phyloP scores from a whole-genome alignment of 2,329 filamentous ascomycete genomes.

The Tolypocladium cylindrosporum region DNA sequence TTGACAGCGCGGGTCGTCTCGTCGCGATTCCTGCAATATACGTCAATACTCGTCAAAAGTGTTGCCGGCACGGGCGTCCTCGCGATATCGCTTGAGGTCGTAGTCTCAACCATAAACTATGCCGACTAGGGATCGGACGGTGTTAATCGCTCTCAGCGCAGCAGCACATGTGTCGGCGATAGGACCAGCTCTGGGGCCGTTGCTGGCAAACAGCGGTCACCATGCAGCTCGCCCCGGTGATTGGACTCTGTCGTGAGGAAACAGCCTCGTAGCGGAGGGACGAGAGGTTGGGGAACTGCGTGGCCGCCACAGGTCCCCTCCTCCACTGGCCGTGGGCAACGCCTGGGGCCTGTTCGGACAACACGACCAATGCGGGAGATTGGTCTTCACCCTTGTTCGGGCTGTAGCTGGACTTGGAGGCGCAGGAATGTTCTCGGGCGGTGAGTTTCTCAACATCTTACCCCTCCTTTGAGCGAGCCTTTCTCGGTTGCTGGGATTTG shows the following conservation, averaged over 20 bases:
- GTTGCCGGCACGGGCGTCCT: neutral
- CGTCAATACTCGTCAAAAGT: constrained; percentile 5
- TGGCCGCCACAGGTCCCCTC: neutral
- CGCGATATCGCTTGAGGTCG: too few relatives aligned
- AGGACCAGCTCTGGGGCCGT: neutral
- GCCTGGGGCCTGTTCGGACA: too few relatives aligned
- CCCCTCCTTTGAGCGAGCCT: too few relatives aligned
- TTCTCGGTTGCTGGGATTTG: too few relatives aligned
- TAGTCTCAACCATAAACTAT: too few relatives aligned
- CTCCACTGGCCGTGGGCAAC: neutral
- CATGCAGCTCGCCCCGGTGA: neutral
- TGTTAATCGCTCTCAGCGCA: too few relatives aligned
- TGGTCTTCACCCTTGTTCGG: too few relatives aligned
- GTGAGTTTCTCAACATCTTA: too few relatives aligned
- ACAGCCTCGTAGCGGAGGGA: neutral
- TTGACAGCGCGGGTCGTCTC: constrained; percentile 14
- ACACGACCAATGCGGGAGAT: too few relatives aligned
- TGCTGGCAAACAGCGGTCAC: constrained; percentile 1
- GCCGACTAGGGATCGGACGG: too few relatives aligned
- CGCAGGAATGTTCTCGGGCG: too few relatives aligned
- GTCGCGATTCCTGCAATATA: constrained; percentile 13
- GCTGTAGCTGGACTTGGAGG: too few relatives aligned
- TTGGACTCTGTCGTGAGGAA: neutral
- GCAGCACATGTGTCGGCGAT: neutral
- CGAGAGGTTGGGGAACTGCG: neutral